Conservation (phyloP, 306 rosid species). For the Cicer pinnatifidum region DNA sequence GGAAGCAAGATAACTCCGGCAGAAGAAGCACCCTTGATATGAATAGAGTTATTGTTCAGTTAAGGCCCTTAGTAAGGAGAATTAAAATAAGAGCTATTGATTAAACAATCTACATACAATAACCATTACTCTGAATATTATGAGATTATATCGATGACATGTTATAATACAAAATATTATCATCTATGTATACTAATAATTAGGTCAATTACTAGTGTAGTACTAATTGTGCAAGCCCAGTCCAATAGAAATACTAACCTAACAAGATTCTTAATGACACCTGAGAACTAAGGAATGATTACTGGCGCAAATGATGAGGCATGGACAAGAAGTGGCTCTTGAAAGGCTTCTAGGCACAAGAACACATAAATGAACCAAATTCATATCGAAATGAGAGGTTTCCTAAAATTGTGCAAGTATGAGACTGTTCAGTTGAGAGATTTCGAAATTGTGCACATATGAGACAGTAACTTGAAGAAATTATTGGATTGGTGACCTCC, state of each 20-base stretch:
- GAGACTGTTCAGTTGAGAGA: slow-evolving; percentile 1
- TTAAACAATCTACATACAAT: slow-evolving; percentile 22
- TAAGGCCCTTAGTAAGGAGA: neutral
- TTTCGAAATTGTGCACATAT: neutral
- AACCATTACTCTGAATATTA: slow-evolving; percentile 25
- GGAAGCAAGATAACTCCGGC: slow-evolving; percentile 74
- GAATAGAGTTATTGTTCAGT: slow-evolving; percentile 37
- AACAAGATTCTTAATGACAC: slow-evolving; percentile 10
- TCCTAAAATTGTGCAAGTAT: neutral
- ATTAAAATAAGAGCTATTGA: neutral
- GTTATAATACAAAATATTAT: neutral
- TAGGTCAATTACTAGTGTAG: slow-evolving; percentile 13
- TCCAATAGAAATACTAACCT: slow-evolving; percentile 33
- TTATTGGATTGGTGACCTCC: neutral
- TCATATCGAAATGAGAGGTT: too few relatives aligned
- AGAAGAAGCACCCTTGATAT: slow-evolving; percentile 62
- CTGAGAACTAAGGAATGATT: neutral
- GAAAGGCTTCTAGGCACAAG: too few relatives aligned
- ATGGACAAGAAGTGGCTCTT: neutral
- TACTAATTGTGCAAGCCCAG: neutral
- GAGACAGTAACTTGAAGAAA: neutral
- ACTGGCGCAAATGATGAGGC: neutral
- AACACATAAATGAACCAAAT: too few relatives aligned
- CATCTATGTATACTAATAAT: neutral
- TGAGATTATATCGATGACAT: slow-evolving; percentile 4